phyloP scores from a whole-genome alignment of 2,329 filamentous ascomycete species.

The Epicoccum nigrum region DNA sequence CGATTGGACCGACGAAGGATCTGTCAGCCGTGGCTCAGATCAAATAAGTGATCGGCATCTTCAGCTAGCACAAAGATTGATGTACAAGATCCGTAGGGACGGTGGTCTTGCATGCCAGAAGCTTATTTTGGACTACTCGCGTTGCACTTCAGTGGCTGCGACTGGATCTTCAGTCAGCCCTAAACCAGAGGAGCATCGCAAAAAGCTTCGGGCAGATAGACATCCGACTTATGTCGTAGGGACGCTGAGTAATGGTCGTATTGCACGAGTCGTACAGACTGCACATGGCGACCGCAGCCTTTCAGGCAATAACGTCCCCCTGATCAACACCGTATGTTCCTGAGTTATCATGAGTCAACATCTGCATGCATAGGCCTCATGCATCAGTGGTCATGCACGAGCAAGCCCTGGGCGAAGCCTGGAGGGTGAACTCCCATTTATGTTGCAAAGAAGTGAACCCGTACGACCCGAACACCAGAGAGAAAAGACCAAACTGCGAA shows the following conservation, averaged over 20 bases:
- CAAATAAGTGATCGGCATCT: neutral
- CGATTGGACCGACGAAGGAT: neutral
- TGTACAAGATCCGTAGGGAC: neutral
- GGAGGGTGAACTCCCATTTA: neutral
- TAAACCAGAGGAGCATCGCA: neutral
- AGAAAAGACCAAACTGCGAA: slow-evolving; percentile 4
- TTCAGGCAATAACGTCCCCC: neutral
- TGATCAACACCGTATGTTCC: neutral
- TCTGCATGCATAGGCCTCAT: neutral
- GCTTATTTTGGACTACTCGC: slow-evolving; percentile 10
- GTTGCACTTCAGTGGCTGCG: slow-evolving; percentile 11
- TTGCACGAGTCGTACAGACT: neutral
- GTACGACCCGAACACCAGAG: neutral
- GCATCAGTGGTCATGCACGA: neutral
- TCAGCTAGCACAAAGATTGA: slow-evolving; percentile 1
- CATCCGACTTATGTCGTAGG: neutral
- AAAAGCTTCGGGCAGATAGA: neutral
- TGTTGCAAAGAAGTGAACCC: neutral
- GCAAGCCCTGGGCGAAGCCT: slow-evolving; percentile 2
- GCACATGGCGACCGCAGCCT: neutral
- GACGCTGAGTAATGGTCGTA: slow-evolving; percentile 3
- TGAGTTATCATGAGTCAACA: neutral
- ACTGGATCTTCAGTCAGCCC: slow-evolving; percentile 8
- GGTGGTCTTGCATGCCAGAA: slow-evolving; percentile 3
- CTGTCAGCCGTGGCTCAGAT: neutral